These are phyloP conservation scores for Geoglossum cookeanum DNA, from an alignment of 2,329 filamentous ascomycete species.

Conservation along the genomic window DNA sequence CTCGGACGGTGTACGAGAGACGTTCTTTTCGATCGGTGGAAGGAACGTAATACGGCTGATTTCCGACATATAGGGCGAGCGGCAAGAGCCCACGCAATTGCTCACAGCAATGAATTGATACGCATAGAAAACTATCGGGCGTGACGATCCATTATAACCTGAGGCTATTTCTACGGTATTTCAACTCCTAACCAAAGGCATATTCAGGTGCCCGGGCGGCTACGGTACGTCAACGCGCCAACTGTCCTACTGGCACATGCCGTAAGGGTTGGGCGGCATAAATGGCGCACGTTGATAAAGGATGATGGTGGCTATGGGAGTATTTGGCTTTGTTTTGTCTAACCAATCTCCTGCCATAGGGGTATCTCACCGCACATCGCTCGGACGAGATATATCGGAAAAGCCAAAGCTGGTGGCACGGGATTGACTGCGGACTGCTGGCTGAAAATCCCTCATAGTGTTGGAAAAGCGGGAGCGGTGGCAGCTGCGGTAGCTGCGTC, in stretches of 20 bases:
- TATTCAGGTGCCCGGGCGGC: no score
- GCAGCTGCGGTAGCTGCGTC: background rate
- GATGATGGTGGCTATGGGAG: background rate
- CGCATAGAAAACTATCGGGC: background rate
- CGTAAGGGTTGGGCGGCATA: background rate
- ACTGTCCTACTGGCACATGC: background rate
- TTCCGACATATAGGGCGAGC: background rate
- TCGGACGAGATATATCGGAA: no score
- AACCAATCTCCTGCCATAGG: background rate
- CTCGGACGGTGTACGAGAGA: background rate
- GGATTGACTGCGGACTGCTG: background rate
- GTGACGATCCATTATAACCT: background rate
- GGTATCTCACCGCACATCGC: no score
- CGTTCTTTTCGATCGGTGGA: background rate
- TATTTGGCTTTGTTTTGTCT: background rate
- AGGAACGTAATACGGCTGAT: background rate
- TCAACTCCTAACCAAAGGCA: background rate
- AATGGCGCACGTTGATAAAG: background rate
- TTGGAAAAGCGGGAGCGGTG: no score
- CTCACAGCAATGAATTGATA: background rate
- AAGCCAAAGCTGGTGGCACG: background rate
- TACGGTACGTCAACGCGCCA: background rate
- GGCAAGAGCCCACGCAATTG: background rate
- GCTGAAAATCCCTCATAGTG: background rate
- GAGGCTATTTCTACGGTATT: background rate